Percentiles rank a stretch among this genome's conserved stretches.
Evolutionary conservation across 805 yeast genomes (phyloP).

Genomic region (Lachancea fermentati): DNA sequence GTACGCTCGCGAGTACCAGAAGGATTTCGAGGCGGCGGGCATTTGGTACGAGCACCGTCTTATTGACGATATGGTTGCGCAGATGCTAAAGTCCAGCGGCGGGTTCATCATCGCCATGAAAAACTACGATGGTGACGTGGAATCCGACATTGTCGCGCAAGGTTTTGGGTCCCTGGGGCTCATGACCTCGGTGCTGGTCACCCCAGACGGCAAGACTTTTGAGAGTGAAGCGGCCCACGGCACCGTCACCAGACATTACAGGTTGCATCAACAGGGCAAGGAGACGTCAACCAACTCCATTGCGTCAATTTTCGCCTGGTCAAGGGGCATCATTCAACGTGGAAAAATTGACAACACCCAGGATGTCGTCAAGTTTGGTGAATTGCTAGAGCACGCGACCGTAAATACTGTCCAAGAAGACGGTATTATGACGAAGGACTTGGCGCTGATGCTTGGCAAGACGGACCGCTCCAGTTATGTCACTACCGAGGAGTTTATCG

Average conservation of each 20-base stretch:
- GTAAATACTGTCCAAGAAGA: constrained; percentile 79
- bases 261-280: constrained; percentile 94
- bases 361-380: constrained; percentile 75
- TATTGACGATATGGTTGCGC: constrained; percentile 98
- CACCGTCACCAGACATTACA: constrained; percentile 94
- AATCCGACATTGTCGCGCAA: constrained; percentile 94
- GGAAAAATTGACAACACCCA: constrained; percentile 86
- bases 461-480: constrained; percentile 79
- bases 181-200: constrained; percentile 93
- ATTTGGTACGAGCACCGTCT: constrained; percentile 96
- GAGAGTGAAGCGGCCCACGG: constrained; percentile 99
- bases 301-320: constrained; percentile 96
- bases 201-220: constrained; percentile 95
- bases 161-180: constrained; percentile 96
- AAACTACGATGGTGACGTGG: constrained; percentile 97
- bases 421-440: constrained; percentile 92
- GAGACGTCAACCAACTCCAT: constrained; percentile 97
- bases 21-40: constrained; percentile 67
- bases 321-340: constrained; percentile 88
- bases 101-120: constrained; percentile 94
- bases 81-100: constrained; percentile 93
- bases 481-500: constrained; percentile 87
- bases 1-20: constrained; percentile 64
- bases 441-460: constrained; percentile 84
- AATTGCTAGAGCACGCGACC: constrained; percentile 74